These are phyloP conservation scores for Acarospora socialis DNA, from an alignment of 2,329 filamentous ascomycete genomes.

Conservation along the genomic window DNA sequence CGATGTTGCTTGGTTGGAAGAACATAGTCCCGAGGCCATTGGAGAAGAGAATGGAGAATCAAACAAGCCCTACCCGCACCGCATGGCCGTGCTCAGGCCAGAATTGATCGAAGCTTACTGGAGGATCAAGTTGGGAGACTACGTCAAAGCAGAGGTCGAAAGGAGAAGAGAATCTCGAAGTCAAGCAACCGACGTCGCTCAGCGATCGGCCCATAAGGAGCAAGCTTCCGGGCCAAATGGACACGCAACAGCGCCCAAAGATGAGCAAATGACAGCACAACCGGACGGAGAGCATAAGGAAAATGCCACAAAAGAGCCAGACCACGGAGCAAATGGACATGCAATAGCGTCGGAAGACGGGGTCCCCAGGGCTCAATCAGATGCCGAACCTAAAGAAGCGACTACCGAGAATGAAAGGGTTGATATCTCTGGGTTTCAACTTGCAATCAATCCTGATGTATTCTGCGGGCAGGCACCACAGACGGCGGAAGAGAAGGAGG, in stretches of 20 bases:
- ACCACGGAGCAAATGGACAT: neutral
- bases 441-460: slow-evolving; percentile 85
- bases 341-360: slow-evolving; percentile 13
- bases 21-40: slow-evolving; percentile 44
- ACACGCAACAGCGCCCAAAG: slow-evolving; percentile 17
- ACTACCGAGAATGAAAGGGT: slow-evolving; percentile 50
- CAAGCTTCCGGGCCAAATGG: slow-evolving; percentile 18
- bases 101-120: slow-evolving; percentile 82
- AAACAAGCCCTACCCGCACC: slow-evolving; percentile 61
- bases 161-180: slow-evolving; percentile 43
- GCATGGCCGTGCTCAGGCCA: slow-evolving; percentile 84
- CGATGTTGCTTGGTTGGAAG: slow-evolving; percentile 82
- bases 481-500: slow-evolving; percentile 75
- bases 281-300: slow-evolving; percentile 27
- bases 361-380: slow-evolving; percentile 20
- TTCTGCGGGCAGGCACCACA: slow-evolving; percentile 87
- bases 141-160: slow-evolving; percentile 65
- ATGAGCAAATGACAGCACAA: slow-evolving; percentile 28
- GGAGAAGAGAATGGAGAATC: slow-evolving; percentile 30
- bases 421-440: slow-evolving; percentile 74
- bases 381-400: no score
- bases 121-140: slow-evolving; percentile 75
- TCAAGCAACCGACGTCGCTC: slow-evolving; percentile 28
- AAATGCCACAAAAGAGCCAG: neutral
- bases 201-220: slow-evolving; percentile 23